These are phyloP conservation scores for Phytophthora palmivora DNA, from an alignment of 352 stramenopile species.

Conservation along the genomic window DNA sequence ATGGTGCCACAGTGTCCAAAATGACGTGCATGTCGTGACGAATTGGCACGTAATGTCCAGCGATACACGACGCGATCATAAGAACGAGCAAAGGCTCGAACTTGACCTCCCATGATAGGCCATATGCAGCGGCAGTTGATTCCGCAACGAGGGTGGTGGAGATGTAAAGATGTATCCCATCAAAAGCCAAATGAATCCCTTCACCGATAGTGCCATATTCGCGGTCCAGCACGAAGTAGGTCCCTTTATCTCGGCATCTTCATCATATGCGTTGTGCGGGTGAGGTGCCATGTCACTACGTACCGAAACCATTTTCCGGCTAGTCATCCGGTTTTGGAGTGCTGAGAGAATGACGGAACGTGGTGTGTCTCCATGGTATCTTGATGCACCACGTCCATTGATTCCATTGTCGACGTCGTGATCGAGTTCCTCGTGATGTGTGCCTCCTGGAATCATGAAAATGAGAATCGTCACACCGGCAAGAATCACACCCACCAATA, in stretches of 20 bases:
- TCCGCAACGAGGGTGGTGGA: slow-evolving; percentile 51
- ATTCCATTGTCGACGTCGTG: slow-evolving; percentile 10
- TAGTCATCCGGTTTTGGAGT: slow-evolving; percentile 13
- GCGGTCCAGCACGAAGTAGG: slow-evolving; percentile 23
- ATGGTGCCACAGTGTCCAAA: too few species aligned
- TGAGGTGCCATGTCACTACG: slow-evolving; percentile 45
- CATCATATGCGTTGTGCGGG: slow-evolving; percentile 60
- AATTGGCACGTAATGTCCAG: slow-evolving; percentile 59
- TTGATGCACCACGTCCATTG: slow-evolving; percentile 3
- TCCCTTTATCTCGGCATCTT: slow-evolving; percentile 23
- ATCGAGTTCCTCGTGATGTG: neutral
- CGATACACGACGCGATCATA: slow-evolving; percentile 70
- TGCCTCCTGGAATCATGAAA: slow-evolving; percentile 58
- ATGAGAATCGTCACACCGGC: slow-evolving; percentile 55
- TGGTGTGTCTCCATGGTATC: too few species aligned
- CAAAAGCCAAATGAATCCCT: slow-evolving; percentile 72
- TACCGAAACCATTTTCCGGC: slow-evolving; percentile 25
- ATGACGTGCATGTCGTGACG: too few species aligned
- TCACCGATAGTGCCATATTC: slow-evolving; percentile 49
- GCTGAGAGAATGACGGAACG: too few species aligned
- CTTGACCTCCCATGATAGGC: slow-evolving; percentile 72
- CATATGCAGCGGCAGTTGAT: slow-evolving; percentile 45
- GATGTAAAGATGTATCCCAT: slow-evolving; percentile 72
- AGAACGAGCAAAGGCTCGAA: too few species aligned
- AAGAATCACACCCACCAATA: slow-evolving; percentile 51